Evolutionary conservation across 176 grass and related monocot genomes (phyloP).

Genomic region (Zoysia pacifica): DNA sequence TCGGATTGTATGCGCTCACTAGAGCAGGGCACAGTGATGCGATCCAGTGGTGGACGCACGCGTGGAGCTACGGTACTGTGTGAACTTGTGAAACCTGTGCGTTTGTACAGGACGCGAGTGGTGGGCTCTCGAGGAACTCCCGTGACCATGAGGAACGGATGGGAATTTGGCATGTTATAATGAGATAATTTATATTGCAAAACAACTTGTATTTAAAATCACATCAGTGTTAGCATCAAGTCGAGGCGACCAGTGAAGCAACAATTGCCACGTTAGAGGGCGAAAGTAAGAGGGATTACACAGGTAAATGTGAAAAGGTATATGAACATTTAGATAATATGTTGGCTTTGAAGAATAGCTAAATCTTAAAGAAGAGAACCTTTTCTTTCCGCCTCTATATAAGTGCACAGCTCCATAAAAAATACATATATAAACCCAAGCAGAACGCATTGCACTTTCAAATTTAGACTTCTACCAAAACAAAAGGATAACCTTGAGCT

Average conservation of each 20-base stretch:
- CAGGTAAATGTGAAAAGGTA: too few species aligned
- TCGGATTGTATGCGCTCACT: not conserved
- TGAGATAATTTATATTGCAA: not conserved
- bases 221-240: not conserved
- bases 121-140: not conserved
- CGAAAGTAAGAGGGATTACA: too few species aligned
- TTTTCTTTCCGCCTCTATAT: too few species aligned
- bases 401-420: too few species aligned
- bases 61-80: not conserved
- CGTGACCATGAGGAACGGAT: not conserved
- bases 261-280: not conserved
- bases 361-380: too few species aligned
- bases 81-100: not conserved
- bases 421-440: not conserved
- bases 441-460: too few species aligned
- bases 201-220: not conserved
- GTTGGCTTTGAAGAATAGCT: too few species aligned
- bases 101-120: not conserved
- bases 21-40: conserved; percentile 1
- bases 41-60: not conserved
- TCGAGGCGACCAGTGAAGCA: not conserved
- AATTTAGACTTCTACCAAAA: too few species aligned
- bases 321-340: too few species aligned
- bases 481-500: not conserved
- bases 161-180: not conserved